Conservation (phyloP, 2,329 filamentous ascomycete species). For the Diaporthe eres region DNA sequence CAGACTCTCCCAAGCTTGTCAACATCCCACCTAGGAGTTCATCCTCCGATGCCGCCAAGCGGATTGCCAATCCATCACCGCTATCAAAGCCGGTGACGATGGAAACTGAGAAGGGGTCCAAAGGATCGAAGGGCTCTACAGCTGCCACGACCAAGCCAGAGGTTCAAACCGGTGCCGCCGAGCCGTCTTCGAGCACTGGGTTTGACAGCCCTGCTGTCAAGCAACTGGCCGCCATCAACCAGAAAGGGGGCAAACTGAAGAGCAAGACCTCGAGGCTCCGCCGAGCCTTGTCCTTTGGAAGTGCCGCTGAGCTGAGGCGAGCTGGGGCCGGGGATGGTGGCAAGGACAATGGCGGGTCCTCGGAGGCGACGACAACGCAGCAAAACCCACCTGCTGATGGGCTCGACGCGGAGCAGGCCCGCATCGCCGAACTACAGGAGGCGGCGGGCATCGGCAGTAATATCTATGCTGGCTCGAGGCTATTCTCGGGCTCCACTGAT, state of each 20-base stretch:
- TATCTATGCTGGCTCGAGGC: constrained; percentile 89
- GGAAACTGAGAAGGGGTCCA: constrained; percentile 65
- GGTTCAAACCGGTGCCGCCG: constrained; percentile 33
- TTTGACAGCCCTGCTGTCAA: constrained; percentile 80
- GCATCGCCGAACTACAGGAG: constrained; percentile 93
- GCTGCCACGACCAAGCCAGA: constrained; percentile 50
- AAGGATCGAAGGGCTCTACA: constrained; percentile 50
- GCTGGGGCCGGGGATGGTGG: constrained; percentile 72
- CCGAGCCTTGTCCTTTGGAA: constrained; percentile 96
- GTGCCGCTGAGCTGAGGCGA: constrained; percentile 88
- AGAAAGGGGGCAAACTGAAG: constrained; percentile 82
- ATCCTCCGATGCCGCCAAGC: constrained; percentile 76
- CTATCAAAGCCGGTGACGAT: constrained; percentile 79
- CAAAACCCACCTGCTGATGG: constrained; percentile 67
- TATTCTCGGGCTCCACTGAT: constrained; percentile 93
- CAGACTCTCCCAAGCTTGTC: constrained; percentile 68
- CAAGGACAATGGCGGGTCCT: constrained; percentile 51
- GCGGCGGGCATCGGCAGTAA: constrained; percentile 90
- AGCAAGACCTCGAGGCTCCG: constrained; percentile 90
- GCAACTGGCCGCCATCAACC: constrained; percentile 88
- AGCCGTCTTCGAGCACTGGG: constrained; percentile 51
- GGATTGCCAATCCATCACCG: constrained; percentile 77
- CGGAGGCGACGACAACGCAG: constrained; percentile 68
- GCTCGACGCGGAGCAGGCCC: constrained; percentile 88
- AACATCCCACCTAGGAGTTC: constrained; percentile 74